Evolutionary conservation across 2,329 filamentous ascomycete genomes (phyloP), one percentile per base, ranked within the genome.

Genomic region (Cladosporium sp.): DNA sequence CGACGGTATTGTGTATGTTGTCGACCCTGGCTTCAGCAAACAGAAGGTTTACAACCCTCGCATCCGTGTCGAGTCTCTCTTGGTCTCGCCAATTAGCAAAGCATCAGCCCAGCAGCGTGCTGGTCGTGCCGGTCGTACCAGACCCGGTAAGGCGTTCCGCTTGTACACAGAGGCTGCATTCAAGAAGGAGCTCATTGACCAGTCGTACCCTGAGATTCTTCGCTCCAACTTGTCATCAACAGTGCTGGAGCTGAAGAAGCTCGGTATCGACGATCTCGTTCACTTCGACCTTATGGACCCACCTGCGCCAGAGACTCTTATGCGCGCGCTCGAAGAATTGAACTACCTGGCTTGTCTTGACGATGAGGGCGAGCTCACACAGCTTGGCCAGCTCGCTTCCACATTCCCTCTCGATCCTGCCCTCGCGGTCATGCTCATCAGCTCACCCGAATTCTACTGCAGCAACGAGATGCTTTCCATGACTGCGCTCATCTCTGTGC

Each of bases 261-360:
- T 99, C 39, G 94, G 94, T 45, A 87, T 99, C 28, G 87, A 96
- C 66, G 94, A 99, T 74, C 81, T 99, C 51, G 94, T 99, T 11
- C 94, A 99, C 76, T 99, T 99, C 71, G 95, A 99, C 72, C 82
- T 99, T 50, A 97, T 99, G 93, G 94, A 99, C 68, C 94, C 94
- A 22, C 94, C 94, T 0, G 93, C 95, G 1, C 95, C 94, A 0
- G 95, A 99, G 78, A 99, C 95, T 9, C 87, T 99, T 75, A 99
- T 99, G 93, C 87, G 95, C 66, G 94, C 94, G 3, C 80, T 99
- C 20, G 94, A 99, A 74, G 94, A 99, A 77, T 85, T 99, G 59
- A 99, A 99, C 76, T 99, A 97, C 73, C 83, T 99, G 15, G 92
- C 93, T 14, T 97, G 94, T 74, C 84, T 99, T 5, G 92, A 99